Evolutionary conservation across 1,284 basidiomycete species (phyloP), one percentile per base, ranked within the genome.

Genomic region (Taiwanofungus camphoratus): DNA sequence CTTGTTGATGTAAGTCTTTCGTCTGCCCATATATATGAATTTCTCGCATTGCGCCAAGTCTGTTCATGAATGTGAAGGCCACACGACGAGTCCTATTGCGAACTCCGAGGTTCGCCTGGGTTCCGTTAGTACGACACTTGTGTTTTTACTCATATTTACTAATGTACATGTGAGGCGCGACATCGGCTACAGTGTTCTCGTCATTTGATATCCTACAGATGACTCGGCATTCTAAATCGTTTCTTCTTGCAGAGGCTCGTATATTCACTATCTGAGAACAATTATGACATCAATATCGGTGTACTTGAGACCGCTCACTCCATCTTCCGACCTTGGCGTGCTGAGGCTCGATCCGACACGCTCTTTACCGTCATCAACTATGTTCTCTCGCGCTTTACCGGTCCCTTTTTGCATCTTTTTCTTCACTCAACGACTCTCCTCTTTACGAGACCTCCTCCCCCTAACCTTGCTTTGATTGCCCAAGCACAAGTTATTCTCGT

Each of bases 221-320:
- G n/a, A n/a, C n/a, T n/a, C n/a, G n/a, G n/a, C n/a, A n/a, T n/a
- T n/a, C n/a, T n/a, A n/a, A n/a, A n/a, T n/a, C n/a, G n/a, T n/a
- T n/a, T n/a, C 7, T 27, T n/a, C 19, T 3, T 9, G 19, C 58
- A 94, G 89, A 87, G 92, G 82, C 79, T 96, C 36, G 87, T 94
- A 35, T 60, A 68, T 37, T 89, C 89, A 45, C 72, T 94, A 32
- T 84, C 88, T 11, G 66, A 74, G 7, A 76, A 82, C 15, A 82
- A 97, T 59, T 92, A 89, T 62, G 82, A 84, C 51, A 65, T 92
- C 54, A 95, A 97, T 61, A 74, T 93, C 29, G 90, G 88, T 42
- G 88, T 99, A 6, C 76, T 99, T 27, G 81, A 95, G 55, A 94
- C 94, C 0, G 91, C 92, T 0, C 95, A 98, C 64, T 93, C 92